Evolutionary conservation across 2,329 filamentous ascomycete genomes (phyloP).

Genomic region (Epichloe bromicola): DNA sequence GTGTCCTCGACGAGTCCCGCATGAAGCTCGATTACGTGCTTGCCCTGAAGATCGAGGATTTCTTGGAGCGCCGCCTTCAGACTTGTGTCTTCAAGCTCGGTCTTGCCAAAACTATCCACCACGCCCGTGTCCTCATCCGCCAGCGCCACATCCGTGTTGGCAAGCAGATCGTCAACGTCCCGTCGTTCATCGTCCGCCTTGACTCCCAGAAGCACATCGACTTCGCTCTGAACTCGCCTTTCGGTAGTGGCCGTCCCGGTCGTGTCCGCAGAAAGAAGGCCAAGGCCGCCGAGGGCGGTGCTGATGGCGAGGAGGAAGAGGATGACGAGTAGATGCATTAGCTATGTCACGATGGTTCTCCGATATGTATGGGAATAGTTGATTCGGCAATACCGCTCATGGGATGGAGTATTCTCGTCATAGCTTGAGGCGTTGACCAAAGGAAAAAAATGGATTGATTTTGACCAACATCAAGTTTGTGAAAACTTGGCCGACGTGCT

Average conservation of each 20-base stretch:
- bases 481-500: background rate
- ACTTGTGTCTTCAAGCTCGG: slow-evolving; percentile 99
- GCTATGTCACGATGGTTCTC: slow-evolving; percentile 18
- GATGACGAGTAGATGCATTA: slow-evolving; percentile 55
- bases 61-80: slow-evolving; percentile 99
- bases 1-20: slow-evolving; percentile 99
- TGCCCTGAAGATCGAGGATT: slow-evolving; percentile 98
- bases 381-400: slow-evolving; percentile 23
- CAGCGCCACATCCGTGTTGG: slow-evolving; percentile 99
- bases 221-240: slow-evolving; percentile 94
- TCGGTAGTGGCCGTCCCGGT: slow-evolving; percentile 90
- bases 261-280: slow-evolving; percentile 99
- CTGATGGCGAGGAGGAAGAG: slow-evolving; percentile 70
- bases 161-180: slow-evolving; percentile 99
- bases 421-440: slow-evolving; percentile 39
- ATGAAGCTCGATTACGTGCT: slow-evolving; percentile 99
- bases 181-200: slow-evolving; percentile 98
- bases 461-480: slow-evolving; percentile 15
- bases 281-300: slow-evolving; percentile 80
- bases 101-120: slow-evolving; percentile 99
- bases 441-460: slow-evolving; percentile 34
- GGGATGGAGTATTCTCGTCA: slow-evolving; percentile 29
- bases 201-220: slow-evolving; percentile 99
- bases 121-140: slow-evolving; percentile 98
- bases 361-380: slow-evolving; percentile 16